Percentiles rank a stretch among this genome's conserved stretches.
phyloP scores from a whole-genome alignment of 306 rosid genomes.

The Vigna angularis region DNA sequence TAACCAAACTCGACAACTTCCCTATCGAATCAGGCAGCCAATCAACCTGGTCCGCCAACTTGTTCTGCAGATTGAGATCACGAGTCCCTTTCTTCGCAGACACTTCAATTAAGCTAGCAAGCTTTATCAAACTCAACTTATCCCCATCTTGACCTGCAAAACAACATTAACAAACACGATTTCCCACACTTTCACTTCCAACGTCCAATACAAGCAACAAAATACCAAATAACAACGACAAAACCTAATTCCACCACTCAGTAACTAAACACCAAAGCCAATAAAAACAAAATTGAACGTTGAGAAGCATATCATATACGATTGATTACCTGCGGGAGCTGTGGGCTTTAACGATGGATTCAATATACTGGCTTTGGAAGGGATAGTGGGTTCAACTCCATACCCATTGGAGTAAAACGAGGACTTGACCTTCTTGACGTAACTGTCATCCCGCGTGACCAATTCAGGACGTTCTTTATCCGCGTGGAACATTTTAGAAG shows the following conservation, averaged over 20 bases:
- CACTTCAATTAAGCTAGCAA: constrained; percentile 81
- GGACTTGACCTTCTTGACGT: constrained; percentile 62
- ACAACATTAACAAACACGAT: constrained; percentile 40
- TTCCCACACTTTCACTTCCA: constrained; percentile 5
- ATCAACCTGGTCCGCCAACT: constrained; percentile 80
- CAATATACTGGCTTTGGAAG: constrained; percentile 59
- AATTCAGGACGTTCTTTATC: constrained; percentile 53
- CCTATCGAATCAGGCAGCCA: constrained; percentile 93
- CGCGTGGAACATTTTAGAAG: constrained; percentile 44
- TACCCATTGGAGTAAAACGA: constrained; percentile 55
- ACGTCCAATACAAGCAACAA: constrained; percentile 9
- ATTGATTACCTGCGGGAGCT: constrained; percentile 49
- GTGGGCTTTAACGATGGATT: constrained; percentile 68
- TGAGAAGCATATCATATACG: not conserved
- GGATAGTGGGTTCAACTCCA: constrained; percentile 58
- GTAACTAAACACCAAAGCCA: not conserved
- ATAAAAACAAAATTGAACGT: not conserved
- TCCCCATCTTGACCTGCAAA: constrained; percentile 81
- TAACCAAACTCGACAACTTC: constrained; percentile 70
- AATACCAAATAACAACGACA: not conserved
- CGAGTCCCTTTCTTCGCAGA: constrained; percentile 75
- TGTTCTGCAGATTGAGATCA: constrained; percentile 67
- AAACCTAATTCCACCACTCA: not conserved
- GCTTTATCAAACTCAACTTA: constrained; percentile 76
- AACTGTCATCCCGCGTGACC: constrained; percentile 76